Conservation (phyloP, 2,329 filamentous ascomycete genomes). For the Tolypocladium cylindrosporum region DNA sequence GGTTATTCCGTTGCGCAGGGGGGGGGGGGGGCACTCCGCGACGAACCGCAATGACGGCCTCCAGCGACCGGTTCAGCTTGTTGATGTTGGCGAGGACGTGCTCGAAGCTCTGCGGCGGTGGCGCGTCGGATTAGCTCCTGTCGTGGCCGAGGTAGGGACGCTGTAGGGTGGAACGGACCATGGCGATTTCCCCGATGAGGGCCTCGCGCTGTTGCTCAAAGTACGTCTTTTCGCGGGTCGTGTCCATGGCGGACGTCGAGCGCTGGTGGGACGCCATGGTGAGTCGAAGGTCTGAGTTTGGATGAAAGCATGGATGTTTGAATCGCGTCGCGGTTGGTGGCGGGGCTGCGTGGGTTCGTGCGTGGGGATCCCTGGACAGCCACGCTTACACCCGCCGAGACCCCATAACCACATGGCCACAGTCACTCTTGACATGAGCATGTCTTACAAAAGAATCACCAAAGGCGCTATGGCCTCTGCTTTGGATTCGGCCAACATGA, state of each 20-base stretch:
- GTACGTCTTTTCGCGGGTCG: slow-evolving; percentile 41
- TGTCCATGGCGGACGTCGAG: slow-evolving; percentile 15
- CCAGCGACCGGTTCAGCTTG: slow-evolving; percentile 82
- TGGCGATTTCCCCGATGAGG: slow-evolving; percentile 62
- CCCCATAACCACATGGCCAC: neutral
- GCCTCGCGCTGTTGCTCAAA: slow-evolving; percentile 70
- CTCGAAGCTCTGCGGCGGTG: slow-evolving; percentile 54
- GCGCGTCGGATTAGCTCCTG: neutral
- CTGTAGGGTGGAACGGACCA: slow-evolving; percentile 33
- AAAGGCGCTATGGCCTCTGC: neutral
- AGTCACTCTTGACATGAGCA: neutral
- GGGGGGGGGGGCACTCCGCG: too few species aligned
- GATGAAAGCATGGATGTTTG: neutral
- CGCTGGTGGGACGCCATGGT: slow-evolving; percentile 23
- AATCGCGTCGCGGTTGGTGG: neutral
- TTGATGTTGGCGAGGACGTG: slow-evolving; percentile 94
- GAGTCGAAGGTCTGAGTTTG: neutral
- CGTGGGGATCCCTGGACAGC: neutral
- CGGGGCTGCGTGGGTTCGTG: neutral
- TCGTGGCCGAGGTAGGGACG: neutral
- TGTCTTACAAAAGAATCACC: neutral
- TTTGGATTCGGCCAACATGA: neutral
- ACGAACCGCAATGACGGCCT: slow-evolving; percentile 78
- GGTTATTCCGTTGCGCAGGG: too few species aligned
- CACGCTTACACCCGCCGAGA: neutral